Base-by-base conservation (phyloP, 2,329 filamentous ascomycete genomes). In the Botrytis medusae region DNA sequence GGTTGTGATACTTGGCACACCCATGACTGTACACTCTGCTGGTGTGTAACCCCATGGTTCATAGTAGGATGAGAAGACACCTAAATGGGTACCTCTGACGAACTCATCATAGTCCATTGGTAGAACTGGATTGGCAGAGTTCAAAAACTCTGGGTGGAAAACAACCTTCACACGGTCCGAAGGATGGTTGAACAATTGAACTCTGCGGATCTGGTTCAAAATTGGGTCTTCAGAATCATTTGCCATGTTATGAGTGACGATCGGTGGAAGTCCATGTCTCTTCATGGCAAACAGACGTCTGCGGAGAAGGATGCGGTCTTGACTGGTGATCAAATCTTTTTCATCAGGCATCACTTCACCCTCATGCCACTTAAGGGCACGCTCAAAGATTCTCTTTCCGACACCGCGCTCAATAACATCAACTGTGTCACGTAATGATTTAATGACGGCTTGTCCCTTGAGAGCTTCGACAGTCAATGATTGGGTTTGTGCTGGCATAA, bases 41-140 rank as follows among this genome's bases (percentile, higher is more conserved):
- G 95, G 96, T 2, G 96, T 99, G 84, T 99, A 99, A 63, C 96
- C 96, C 96, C 96, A 99, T 14, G 96, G 96, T 85, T 99, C 96
- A 83, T 99, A 99, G 88, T 98, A 98, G 4, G 96, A 98, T 37
- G 95, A 88, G 84, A 99, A 99, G 73, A 99, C 90, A 79, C 96
- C 96, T 81, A 99, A 85, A 83, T 99, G 95, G 59, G 95, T 98
- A 77, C 96, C 96, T 72, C 96, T 93, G 62, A 99, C 96, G 81
- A 99, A 99, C 82, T 99, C 96, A 80, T 99, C 96, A 80, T 99
- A 98, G 84, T 98, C 96, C 80, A 99, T 87, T 29, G 96, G 95
- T 48, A 99, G 87, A 2, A 99, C 95, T 0, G 96, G 95, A 84
- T 98, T 98, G 72, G 94, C 91, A 1, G 95, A 97, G 86, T 95